Conservation (phyloP, 805 yeast genomes). For the Barnettozyma pratensis region DNA sequence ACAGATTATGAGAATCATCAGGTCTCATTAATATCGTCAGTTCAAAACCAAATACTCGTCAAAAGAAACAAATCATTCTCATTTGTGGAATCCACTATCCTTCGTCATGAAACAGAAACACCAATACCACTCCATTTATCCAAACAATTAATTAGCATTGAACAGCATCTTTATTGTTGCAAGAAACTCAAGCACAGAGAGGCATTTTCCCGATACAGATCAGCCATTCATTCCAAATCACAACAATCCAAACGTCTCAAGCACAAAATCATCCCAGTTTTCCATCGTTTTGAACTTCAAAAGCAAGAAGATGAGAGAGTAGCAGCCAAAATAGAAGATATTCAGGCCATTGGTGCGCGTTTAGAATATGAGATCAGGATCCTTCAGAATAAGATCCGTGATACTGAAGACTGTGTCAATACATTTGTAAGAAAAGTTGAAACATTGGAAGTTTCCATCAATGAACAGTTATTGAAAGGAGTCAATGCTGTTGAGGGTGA, state of each 20-base stretch:
- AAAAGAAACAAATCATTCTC: conserved; percentile 35
- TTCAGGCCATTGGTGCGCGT: conserved; percentile 52
- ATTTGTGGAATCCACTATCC: conserved; percentile 21
- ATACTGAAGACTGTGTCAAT: conserved; percentile 57
- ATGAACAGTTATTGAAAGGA: conserved; percentile 4
- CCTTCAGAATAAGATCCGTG: conserved; percentile 55
- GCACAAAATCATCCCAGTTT: conserved; percentile 15
- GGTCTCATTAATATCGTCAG: conserved; percentile 6
- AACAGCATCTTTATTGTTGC: neutral
- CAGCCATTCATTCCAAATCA: neutral
- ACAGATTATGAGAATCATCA: conserved; percentile 24
- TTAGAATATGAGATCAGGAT: conserved; percentile 62
- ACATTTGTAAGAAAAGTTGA: conserved; percentile 36
- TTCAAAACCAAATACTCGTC: conserved; percentile 6
- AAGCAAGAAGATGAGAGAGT: conserved; percentile 26
- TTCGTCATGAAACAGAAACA: conserved; percentile 9
- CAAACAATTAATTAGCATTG: conserved; percentile 7
- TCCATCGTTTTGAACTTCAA: conserved; percentile 19
- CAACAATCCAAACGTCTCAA: conserved; percentile 6
- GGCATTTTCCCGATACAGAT: neutral
- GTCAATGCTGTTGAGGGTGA: neutral
- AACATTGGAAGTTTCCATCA: conserved; percentile 25
- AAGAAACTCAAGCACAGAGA: neutral
- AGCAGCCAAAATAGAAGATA: conserved; percentile 39
- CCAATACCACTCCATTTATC: conserved; percentile 13